Percentiles rank a stretch among this genome's conserved stretches.
Evolutionary conservation across 805 yeast genomes (phyloP).

Genomic region (Priceomyces castillae): DNA sequence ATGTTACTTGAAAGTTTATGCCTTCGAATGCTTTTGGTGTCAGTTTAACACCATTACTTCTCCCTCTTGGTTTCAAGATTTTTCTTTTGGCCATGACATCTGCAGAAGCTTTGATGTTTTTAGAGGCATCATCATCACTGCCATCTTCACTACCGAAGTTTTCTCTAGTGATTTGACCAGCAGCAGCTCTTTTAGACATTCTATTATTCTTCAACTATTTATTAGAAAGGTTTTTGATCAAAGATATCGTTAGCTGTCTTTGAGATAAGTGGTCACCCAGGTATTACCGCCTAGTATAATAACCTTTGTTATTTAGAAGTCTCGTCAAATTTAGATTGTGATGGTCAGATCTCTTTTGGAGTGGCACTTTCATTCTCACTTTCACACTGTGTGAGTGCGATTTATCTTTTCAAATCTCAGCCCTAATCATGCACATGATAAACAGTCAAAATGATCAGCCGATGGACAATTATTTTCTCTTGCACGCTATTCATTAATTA

Average conservation of each 20-base stretch:
- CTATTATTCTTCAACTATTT: background rate
- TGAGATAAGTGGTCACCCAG: background rate
- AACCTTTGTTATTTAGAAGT: background rate
- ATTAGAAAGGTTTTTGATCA: background rate
- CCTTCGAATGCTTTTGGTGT: slow-evolving; percentile 1
- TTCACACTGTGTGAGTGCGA: background rate
- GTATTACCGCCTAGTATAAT: background rate
- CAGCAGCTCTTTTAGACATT: slow-evolving; percentile 71
- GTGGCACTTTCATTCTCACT: too few relatives aligned
- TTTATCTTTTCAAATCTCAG: background rate
- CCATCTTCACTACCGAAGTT: slow-evolving; percentile 16
- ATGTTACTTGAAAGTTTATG: background rate
- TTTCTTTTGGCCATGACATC: slow-evolving; percentile 66
- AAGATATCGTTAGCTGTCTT: background rate
- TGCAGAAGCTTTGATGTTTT: slow-evolving; percentile 50
- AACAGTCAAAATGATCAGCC: slow-evolving; percentile 2
- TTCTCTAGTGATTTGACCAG: slow-evolving; percentile 61
- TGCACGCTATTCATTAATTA: background rate
- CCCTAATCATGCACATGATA: slow-evolving; percentile 1
- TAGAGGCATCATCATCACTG: slow-evolving; percentile 36
- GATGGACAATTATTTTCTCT: background rate
- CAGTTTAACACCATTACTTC: slow-evolving; percentile 5
- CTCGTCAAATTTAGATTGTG: too few relatives aligned
- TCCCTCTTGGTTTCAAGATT: slow-evolving; percentile 58
- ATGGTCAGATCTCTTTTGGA: too few relatives aligned